Base-by-base conservation (phyloP, 2,329 filamentous ascomycete species). In the Pseudogymnoascus sp. region DNA sequence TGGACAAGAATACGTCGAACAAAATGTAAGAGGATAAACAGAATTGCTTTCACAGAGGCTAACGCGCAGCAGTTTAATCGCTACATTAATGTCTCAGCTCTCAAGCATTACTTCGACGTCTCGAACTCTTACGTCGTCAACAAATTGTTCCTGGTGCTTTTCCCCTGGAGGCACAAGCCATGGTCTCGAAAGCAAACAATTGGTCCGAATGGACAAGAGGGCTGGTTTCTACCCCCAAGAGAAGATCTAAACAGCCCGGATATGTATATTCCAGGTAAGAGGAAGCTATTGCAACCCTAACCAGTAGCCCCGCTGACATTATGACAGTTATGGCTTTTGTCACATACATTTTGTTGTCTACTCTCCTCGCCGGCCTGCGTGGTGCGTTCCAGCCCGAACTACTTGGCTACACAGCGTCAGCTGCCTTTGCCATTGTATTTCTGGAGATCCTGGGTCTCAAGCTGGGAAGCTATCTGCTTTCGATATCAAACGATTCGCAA, bases 101-200 rank as follows among this genome's bases (percentile, higher is more conserved):
- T 99, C 47, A 99, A 99, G 76, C 94, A 97, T 77, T 99, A 97
- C 82, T 99, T 99, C 80, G 97, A 97, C 77, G 94, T 99, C 66
- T 95, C 92, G 67, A 99, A 99, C 80, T 89, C 85, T 63, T 99
- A 99, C 76, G 94, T 99, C 72, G 81, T 95, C 72, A 91, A 88
- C 77, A 99, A 99, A 77, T 82, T 99, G 62, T 85, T 88, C 72
- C 84, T 99, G 62, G 93, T 99, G 62, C 86, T 99, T 64, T 96
- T 97, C 75, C 94, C 94, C 60, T 99, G 94, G 93, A 84, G 93
- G 68, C 95, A 99, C 76, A 92, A 92, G 77, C 93, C 93, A 5
- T 99, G 94, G 94, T 95, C 91, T 63, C 88, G 95, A 66, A 91
- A 95, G 74, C 90, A 95, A 73, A 80, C 87, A 61, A 82, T 86